Conservation (phyloP, 768 basidiomycete species). For the Amanita inopinata region DNA sequence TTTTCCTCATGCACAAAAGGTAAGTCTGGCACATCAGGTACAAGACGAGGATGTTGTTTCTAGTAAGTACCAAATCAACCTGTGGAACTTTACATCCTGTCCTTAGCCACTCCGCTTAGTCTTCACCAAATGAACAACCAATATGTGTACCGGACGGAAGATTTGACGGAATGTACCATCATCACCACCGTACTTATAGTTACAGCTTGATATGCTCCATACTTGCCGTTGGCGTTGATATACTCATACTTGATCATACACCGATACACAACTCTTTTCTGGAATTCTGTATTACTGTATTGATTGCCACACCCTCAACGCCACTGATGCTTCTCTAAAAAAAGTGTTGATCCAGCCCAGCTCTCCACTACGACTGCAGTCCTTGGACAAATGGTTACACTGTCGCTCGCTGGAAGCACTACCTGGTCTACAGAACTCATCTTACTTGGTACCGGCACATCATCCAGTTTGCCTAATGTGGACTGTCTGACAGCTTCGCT, state of each 20-base stretch:
- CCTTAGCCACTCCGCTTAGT: too few species aligned
- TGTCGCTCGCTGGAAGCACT: background rate
- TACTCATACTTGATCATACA: too few species aligned
- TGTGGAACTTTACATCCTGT: too few species aligned
- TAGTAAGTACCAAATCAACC: too few species aligned
- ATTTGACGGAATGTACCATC: too few species aligned
- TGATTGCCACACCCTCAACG: background rate
- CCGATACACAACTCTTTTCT: background rate
- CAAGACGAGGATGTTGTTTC: conserved; percentile 87
- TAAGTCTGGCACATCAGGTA: conserved; percentile 75
- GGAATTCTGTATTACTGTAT: background rate
- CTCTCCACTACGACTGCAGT: background rate
- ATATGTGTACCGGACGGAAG: too few species aligned
- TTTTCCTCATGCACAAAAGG: conserved; percentile 88
- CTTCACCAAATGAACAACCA: too few species aligned
- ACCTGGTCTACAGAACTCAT: conserved; percentile 41
- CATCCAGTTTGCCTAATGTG: conserved; percentile 58
- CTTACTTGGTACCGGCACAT: conserved; percentile 79
- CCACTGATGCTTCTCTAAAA: background rate
- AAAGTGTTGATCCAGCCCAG: background rate
- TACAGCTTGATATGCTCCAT: too few species aligned
- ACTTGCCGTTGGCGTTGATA: too few species aligned
- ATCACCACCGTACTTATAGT: too few species aligned
- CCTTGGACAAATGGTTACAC: background rate
- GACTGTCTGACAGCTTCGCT: conserved; percentile 69